phyloP scores from a whole-genome alignment of 202 grass and related monocot species.

The Eragrostis tef region DNA sequence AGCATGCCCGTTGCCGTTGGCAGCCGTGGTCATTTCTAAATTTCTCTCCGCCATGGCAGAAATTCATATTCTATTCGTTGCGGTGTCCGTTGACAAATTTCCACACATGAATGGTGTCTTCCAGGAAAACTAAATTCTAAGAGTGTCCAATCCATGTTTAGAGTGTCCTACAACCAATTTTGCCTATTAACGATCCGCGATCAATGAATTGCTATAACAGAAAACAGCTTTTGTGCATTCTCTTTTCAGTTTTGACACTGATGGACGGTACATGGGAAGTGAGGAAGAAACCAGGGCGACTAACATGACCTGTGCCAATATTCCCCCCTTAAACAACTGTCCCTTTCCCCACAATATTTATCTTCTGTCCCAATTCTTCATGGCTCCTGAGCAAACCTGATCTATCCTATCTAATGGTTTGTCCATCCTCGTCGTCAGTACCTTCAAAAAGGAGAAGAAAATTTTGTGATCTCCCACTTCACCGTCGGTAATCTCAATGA shows the following conservation, averaged over 20 bases:
- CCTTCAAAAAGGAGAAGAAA: slow-evolving; percentile 9
- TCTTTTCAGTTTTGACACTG: slow-evolving; percentile 12
- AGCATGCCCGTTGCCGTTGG: too few species aligned
- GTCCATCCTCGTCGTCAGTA: slow-evolving; percentile 17
- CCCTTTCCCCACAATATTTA: slow-evolving; percentile 6
- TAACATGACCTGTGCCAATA: neutral
- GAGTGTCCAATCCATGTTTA: too few species aligned
- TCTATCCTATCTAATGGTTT: slow-evolving; percentile 7
- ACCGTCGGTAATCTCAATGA: slow-evolving; percentile 10
- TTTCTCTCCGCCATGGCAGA: too few species aligned
- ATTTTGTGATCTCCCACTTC: neutral
- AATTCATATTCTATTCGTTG: too few species aligned
- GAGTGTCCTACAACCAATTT: too few species aligned
- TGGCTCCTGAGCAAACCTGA: neutral
- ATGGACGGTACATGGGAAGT: slow-evolving; percentile 37
- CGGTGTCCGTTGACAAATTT: too few species aligned
- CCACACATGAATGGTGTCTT: too few species aligned
- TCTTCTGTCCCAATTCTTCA: slow-evolving; percentile 33
- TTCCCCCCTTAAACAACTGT: neutral
- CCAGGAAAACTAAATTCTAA: too few species aligned
- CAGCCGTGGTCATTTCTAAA: too few species aligned
- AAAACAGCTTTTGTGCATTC: slow-evolving; percentile 23
- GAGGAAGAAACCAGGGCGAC: neutral
- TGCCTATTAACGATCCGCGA: neutral
- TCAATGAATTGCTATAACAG: slow-evolving; percentile 5